Evolutionary conservation across 1,139 yeast genomes (phyloP).

Genomic region (Saccharomycopsis hybrid): DNA sequence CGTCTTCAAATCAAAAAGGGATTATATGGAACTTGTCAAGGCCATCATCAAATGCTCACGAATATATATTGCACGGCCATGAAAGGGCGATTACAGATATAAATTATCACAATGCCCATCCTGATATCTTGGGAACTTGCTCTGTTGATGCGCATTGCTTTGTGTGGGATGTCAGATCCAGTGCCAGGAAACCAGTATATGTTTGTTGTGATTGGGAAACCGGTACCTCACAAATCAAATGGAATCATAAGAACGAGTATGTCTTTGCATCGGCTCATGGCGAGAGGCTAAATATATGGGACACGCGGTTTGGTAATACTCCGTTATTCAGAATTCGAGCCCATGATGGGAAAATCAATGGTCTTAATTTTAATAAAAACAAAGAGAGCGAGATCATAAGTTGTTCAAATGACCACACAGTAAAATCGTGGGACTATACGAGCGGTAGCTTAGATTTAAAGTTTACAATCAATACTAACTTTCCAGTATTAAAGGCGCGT

Average conservation of each 20-base stretch:
- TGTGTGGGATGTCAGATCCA: slow-evolving; percentile 87
- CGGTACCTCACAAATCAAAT: slow-evolving; percentile 90
- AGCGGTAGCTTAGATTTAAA: slow-evolving; percentile 16
- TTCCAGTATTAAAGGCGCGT: slow-evolving; percentile 86
- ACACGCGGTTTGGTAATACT: slow-evolving; percentile 68
- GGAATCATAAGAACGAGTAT: slow-evolving; percentile 75
- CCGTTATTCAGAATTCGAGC: slow-evolving; percentile 69
- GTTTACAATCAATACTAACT: slow-evolving; percentile 57
- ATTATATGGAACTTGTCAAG: slow-evolving; percentile 85
- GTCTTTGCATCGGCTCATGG: slow-evolving; percentile 85
- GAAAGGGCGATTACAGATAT: slow-evolving; percentile 93
- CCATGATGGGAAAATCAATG: slow-evolving; percentile 79
- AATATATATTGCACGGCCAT: slow-evolving; percentile 75
- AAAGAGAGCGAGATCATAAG: slow-evolving; percentile 58
- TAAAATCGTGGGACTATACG: slow-evolving; percentile 77
- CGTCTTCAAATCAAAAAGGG: slow-evolving; percentile 93
- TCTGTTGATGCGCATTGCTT: slow-evolving; percentile 83
- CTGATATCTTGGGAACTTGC: slow-evolving; percentile 89
- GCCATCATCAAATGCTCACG: slow-evolving; percentile 56
- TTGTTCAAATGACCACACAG: slow-evolving; percentile 78
- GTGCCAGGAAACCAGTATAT: slow-evolving; percentile 57
- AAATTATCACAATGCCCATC: slow-evolving; percentile 81
- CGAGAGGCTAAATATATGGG: slow-evolving; percentile 79
- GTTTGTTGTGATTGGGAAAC: slow-evolving; percentile 92
- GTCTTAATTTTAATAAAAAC: slow-evolving; percentile 71